Conservation (phyloP, 306 rosid species). For the Macrotyloma uniflorum region DNA sequence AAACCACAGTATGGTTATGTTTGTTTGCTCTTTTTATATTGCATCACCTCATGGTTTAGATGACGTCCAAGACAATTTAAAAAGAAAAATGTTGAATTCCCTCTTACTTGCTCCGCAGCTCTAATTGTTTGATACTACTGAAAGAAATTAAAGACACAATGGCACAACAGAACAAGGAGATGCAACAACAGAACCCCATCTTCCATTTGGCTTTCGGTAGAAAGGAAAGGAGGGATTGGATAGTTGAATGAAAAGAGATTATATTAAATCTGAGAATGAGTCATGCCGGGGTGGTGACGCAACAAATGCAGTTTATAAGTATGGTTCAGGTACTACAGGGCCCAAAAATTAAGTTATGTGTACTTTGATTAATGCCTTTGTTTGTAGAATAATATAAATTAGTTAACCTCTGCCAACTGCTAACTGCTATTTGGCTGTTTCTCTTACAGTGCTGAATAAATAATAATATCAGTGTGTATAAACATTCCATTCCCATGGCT, state of each 20-base stretch:
- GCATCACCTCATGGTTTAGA: slow-evolving; percentile 42
- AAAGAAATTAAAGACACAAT: neutral
- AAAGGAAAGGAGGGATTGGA: neutral
- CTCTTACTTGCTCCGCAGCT: slow-evolving; percentile 12
- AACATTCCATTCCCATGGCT: neutral
- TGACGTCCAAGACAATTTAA: slow-evolving; percentile 40
- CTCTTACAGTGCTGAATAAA: neutral
- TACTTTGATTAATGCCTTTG: slow-evolving; percentile 4
- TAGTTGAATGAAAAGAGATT: slow-evolving; percentile 8
- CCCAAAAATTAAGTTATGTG: neutral
- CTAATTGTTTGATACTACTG: slow-evolving; percentile 3
- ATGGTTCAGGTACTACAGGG: slow-evolving; percentile 40
- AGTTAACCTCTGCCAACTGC: slow-evolving; percentile 24
- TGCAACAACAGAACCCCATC: neutral
- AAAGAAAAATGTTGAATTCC: neutral
- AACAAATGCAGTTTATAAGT: slow-evolving; percentile 22
- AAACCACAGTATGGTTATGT: neutral
- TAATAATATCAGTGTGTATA: neutral
- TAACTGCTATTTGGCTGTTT: slow-evolving; percentile 38
- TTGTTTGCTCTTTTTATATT: slow-evolving; percentile 10
- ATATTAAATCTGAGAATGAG: slow-evolving; percentile 24
- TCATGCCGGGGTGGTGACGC: slow-evolving; percentile 38
- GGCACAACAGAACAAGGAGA: slow-evolving; percentile 33
- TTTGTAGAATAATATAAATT: neutral
- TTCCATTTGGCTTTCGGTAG: slow-evolving; percentile 22